Evolutionary conservation across 2,329 filamentous ascomycete genomes (phyloP).

Genomic region (Calonectria crousiana): DNA sequence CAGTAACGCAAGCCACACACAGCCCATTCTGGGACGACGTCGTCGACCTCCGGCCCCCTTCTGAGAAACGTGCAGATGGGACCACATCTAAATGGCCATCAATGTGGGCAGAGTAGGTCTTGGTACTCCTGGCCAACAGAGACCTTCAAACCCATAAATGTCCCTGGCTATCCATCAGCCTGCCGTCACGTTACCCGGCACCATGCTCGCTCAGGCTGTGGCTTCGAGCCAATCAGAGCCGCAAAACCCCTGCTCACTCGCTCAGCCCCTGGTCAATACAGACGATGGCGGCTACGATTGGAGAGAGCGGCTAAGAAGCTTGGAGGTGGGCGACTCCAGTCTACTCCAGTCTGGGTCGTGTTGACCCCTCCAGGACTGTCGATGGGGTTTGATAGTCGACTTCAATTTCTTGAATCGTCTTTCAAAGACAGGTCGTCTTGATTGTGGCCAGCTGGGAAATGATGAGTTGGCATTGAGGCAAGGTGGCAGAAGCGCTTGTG

Average conservation of each 20-base stretch:
- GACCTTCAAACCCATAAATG: background rate
- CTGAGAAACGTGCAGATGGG: conserved; percentile 39
- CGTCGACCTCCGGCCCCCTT: conserved; percentile 19
- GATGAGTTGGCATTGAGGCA: conserved; percentile 47
- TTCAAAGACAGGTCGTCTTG: conserved; percentile 30
- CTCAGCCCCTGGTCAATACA: conserved; percentile 44
- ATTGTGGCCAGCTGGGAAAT: conserved; percentile 37
- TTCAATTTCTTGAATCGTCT: conserved; percentile 13
- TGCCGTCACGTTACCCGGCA: conserved; percentile 50
- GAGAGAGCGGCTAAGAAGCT: conserved; percentile 44
- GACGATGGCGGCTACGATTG: conserved; percentile 51
- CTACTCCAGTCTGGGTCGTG: conserved; percentile 10
- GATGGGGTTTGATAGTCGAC: conserved; percentile 16
- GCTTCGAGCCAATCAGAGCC: conserved; percentile 48
- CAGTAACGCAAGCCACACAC: conserved; percentile 43
- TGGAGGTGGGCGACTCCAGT: conserved; percentile 37
- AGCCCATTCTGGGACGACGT: conserved; percentile 39
- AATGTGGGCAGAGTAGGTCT: conserved; percentile 18
- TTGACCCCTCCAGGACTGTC: conserved; percentile 11
- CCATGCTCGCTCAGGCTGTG: conserved; percentile 45
- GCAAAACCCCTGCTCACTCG: conserved; percentile 47
- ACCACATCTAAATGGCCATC: conserved; percentile 35
- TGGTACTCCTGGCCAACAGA: conserved; percentile 1
- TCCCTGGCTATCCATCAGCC: conserved; percentile 8
- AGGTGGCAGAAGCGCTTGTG: conserved; percentile 32